Conservation (phyloP, 2,329 filamentous ascomycete genomes). For the Myriosclerotinia curreyana region DNA sequence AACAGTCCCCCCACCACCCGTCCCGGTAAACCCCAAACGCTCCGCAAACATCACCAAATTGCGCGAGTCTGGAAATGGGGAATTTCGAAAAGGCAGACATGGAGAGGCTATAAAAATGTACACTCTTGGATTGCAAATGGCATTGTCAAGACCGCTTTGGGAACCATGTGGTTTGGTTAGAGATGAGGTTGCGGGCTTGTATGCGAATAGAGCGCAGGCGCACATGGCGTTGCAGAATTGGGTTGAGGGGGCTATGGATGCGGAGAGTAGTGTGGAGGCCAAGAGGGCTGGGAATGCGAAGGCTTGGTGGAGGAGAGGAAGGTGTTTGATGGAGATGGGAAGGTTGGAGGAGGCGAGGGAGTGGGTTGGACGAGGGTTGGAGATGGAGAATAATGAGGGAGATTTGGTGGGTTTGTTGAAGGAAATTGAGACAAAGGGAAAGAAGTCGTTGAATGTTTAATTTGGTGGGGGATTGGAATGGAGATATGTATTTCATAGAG, state of each 20-base stretch:
- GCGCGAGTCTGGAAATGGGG: constrained; percentile 78
- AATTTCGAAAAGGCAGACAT: constrained; percentile 75
- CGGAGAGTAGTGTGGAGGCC: constrained; percentile 82
- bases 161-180: constrained; percentile 79
- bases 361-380: constrained; percentile 73
- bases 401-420: constrained; percentile 62
- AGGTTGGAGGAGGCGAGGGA: constrained; percentile 75
- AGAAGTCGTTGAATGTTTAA: constrained; percentile 26
- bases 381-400: constrained; percentile 73
- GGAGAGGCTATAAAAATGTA: constrained; percentile 78
- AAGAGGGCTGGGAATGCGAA: constrained; percentile 86
- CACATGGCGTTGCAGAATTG: constrained; percentile 79
- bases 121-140: constrained; percentile 86
- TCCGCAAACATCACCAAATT: constrained; percentile 85
- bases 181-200: constrained; percentile 78
- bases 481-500: not conserved
- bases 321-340: constrained; percentile 88
- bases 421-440: constrained; percentile 54
- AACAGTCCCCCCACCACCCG: constrained; percentile 75
- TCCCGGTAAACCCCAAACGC: constrained; percentile 91
- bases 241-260: constrained; percentile 84
- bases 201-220: constrained; percentile 85
- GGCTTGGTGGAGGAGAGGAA: constrained; percentile 87
- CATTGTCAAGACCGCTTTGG: constrained; percentile 76
- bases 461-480: not conserved